These are phyloP conservation scores for Microbotryum violaceum DNA, from an alignment of 1,284 basidiomycete species.

Conservation along the genomic window DNA sequence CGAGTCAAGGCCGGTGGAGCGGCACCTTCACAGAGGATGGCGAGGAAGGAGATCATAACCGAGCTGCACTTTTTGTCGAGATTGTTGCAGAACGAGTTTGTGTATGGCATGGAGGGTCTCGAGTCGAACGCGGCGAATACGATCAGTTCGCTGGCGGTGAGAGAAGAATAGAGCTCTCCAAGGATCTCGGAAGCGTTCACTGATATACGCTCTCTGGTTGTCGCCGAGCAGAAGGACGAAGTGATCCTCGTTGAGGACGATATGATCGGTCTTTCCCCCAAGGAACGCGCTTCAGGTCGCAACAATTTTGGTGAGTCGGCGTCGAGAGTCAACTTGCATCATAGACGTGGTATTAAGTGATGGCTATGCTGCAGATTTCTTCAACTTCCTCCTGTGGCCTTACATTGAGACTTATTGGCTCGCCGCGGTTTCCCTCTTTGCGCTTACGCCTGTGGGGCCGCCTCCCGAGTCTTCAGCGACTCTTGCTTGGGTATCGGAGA, in stretches of 20 bases:
- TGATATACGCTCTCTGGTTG: neutral
- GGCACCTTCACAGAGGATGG: constrained; percentile 38
- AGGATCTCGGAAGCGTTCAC: neutral
- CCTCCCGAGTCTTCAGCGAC: constrained; percentile 4
- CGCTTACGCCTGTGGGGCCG: constrained; percentile 33
- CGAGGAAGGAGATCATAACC: constrained; percentile 29
- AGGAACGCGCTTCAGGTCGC: constrained; percentile 38
- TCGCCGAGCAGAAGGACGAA: constrained; percentile 12
- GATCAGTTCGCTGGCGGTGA: constrained; percentile 31
- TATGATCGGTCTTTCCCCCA: constrained; percentile 28
- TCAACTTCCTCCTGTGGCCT: constrained; percentile 30
- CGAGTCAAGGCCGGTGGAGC: constrained; percentile 41
- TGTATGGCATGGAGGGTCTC: constrained; percentile 39
- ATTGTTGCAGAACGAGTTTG: constrained; percentile 41
- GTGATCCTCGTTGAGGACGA: constrained; percentile 26
- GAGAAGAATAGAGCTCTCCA: neutral
- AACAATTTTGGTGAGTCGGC: constrained; percentile 36
- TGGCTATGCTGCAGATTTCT: constrained; percentile 14
- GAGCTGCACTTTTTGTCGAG: constrained; percentile 39
- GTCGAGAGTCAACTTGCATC: constrained; percentile 1
- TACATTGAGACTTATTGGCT: constrained; percentile 40
- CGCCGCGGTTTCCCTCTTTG: constrained; percentile 39
- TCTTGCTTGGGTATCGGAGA: constrained; percentile 39
- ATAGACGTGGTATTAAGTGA: neutral
- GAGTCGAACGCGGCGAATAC: constrained; percentile 38